Conservation (phyloP, 1,284 basidiomycete species). For the Salmacisia buchloeana region DNA sequence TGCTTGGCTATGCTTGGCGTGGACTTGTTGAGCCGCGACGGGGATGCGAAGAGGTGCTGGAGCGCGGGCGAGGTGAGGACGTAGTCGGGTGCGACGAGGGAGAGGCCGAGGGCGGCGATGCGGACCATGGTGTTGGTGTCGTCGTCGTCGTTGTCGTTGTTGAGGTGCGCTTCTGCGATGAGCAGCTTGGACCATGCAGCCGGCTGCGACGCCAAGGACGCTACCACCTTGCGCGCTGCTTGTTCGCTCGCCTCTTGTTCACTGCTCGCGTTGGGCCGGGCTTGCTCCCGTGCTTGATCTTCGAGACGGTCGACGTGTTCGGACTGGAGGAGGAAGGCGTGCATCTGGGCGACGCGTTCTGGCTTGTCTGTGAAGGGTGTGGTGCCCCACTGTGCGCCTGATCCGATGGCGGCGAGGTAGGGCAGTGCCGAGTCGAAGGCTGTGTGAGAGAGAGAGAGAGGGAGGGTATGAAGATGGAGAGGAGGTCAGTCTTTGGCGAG, state of each 20-base stretch:
- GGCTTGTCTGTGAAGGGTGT: constrained; percentile 18
- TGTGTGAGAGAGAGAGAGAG: neutral
- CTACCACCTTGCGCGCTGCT: neutral
- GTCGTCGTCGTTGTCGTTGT: neutral
- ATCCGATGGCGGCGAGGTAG: constrained; percentile 28
- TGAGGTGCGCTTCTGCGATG: neutral
- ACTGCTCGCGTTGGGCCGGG: neutral
- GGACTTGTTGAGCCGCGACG: neutral
- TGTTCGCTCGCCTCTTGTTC: neutral
- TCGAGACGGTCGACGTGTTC: neutral
- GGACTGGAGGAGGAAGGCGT: neutral
- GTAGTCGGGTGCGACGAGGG: neutral
- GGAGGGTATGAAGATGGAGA: neutral
- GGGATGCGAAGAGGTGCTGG: neutral
- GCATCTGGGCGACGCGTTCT: neutral
- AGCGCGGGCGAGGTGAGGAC: neutral
- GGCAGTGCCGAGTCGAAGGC: constrained; percentile 28
- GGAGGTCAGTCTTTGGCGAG: neutral
- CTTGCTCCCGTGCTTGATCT: neutral
- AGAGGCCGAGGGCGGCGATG: neutral
- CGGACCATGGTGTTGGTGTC: neutral
- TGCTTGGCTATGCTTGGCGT: no score
- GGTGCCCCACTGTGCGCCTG: constrained; percentile 28
- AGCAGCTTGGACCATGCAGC: neutral
- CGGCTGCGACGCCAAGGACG: neutral